Conservation (phyloP, 2,329 filamentous ascomycete genomes). For the Cadophora sp. region DNA sequence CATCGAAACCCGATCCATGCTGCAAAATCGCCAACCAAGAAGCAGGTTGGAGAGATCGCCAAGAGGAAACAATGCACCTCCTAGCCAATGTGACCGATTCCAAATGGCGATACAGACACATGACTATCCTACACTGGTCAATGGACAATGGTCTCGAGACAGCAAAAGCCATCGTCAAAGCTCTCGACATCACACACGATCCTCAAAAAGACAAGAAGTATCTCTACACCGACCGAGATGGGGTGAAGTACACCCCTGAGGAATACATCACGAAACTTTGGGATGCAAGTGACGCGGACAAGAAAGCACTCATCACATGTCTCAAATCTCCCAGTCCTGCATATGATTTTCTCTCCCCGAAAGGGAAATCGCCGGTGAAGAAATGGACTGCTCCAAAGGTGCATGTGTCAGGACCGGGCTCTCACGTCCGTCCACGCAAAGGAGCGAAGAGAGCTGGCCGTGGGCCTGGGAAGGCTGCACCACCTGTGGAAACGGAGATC, state of each 20-base stretch:
- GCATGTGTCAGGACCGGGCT: background rate
- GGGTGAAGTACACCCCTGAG: slow-evolving; percentile 19
- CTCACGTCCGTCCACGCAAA: background rate
- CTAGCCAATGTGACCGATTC: slow-evolving; percentile 12
- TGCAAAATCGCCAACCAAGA: slow-evolving; percentile 22
- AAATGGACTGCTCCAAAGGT: background rate
- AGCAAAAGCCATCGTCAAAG: slow-evolving; percentile 18
- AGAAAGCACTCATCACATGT: slow-evolving; percentile 19
- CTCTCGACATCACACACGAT: slow-evolving; percentile 18
- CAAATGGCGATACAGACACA: slow-evolving; percentile 15
- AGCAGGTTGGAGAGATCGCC: slow-evolving; percentile 12
- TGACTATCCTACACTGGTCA: slow-evolving; percentile 19
- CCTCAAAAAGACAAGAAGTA: slow-evolving; percentile 18
- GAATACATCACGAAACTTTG: slow-evolving; percentile 19
- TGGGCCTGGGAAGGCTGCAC: background rate
- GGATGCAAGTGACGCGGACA: slow-evolving; percentile 8
- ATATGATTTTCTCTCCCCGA: background rate
- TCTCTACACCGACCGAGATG: slow-evolving; percentile 20
- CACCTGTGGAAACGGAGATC: background rate
- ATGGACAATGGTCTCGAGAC: slow-evolving; percentile 17
- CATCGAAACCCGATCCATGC: slow-evolving; percentile 12
- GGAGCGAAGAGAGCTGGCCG: background rate
- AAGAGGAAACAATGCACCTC: slow-evolving; percentile 17
- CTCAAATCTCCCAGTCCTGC: background rate
- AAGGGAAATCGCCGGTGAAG: background rate